Evolutionary conservation across 2,329 filamentous ascomycete genomes (phyloP).

Genomic region (Aspergillus sp.): DNA sequence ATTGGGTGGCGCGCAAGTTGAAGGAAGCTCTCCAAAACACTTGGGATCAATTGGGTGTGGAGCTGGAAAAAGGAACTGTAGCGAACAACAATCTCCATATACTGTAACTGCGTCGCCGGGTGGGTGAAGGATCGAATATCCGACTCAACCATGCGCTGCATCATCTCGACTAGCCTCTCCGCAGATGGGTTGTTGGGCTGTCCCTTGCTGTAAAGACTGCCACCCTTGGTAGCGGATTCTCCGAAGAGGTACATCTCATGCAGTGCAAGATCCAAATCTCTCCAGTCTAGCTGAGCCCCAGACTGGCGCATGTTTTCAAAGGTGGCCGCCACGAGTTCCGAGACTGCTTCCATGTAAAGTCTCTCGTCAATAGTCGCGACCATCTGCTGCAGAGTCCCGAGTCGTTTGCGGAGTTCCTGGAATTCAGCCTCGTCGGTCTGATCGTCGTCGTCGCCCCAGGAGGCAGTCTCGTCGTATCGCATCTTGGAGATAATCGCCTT

Average conservation of each 20-base stretch:
- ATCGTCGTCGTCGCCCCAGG: slow-evolving; percentile 91
- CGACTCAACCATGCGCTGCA: slow-evolving; percentile 92
- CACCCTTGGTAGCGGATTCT: slow-evolving; percentile 85
- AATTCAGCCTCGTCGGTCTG: slow-evolving; percentile 98
- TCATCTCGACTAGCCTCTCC: slow-evolving; percentile 83
- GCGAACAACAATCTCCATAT: slow-evolving; percentile 97
- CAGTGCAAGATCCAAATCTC: slow-evolving; percentile 88
- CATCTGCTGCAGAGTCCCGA: slow-evolving; percentile 89
- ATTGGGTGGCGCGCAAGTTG: slow-evolving; percentile 85
- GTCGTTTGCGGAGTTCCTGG: slow-evolving; percentile 83
- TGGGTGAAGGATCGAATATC: slow-evolving; percentile 84
- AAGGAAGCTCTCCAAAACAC: slow-evolving; percentile 88
- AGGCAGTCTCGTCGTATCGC: slow-evolving; percentile 93
- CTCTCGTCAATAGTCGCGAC: slow-evolving; percentile 85
- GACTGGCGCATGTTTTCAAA: slow-evolving; percentile 77
- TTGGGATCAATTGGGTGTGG: slow-evolving; percentile 76
- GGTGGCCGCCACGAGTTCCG: slow-evolving; percentile 81
- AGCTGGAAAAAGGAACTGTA: slow-evolving; percentile 92
- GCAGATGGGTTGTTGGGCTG: slow-evolving; percentile 76
- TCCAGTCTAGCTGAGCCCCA: slow-evolving; percentile 80
- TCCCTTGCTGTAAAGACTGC: slow-evolving; percentile 82
- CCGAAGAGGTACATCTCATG: slow-evolving; percentile 96
- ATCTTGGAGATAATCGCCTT: slow-evolving; percentile 94
- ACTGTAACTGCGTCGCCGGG: slow-evolving; percentile 89
- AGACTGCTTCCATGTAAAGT: slow-evolving; percentile 85